Percentiles rank a stretch among this genome's conserved stretches.
These are phyloP conservation scores for Rubroboletus pulcherrimus DNA, from an alignment of 768 basidiomycete species.

Conservation along the genomic window DNA sequence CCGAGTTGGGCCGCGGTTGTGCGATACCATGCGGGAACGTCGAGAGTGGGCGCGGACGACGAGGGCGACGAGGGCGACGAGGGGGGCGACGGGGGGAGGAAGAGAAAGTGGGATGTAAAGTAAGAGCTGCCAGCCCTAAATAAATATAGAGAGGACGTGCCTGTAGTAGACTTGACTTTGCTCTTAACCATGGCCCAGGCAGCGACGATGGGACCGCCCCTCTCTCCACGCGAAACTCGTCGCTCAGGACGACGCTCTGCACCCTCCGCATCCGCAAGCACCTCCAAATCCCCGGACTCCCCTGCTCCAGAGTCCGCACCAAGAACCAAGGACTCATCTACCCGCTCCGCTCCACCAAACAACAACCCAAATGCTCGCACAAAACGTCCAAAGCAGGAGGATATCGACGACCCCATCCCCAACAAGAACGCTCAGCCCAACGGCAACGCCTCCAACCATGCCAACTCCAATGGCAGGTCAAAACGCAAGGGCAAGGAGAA, in stretches of 20 bases:
- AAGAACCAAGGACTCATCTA: constrained; percentile 41
- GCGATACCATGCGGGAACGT: not conserved
- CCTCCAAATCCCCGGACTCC: constrained; percentile 73
- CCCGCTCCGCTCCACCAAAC: constrained; percentile 37
- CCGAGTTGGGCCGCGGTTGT: not conserved
- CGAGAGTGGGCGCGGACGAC: not conserved
- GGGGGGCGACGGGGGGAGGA: not conserved
- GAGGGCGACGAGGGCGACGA: not conserved
- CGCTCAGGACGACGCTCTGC: constrained; percentile 73
- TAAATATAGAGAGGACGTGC: constrained; percentile 22
- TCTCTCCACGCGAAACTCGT: constrained; percentile 72
- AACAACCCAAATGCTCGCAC: constrained; percentile 39
- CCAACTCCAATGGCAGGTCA: constrained; percentile 36
- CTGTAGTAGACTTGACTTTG: constrained; percentile 6
- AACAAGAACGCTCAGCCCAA: constrained; percentile 43
- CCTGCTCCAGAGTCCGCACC: constrained; percentile 45
- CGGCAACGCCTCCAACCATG: constrained; percentile 28
- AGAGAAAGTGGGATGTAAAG: constrained; percentile 7
- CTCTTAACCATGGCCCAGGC: constrained; percentile 53
- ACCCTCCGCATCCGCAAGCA: constrained; percentile 61
- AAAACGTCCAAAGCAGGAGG: constrained; percentile 73
- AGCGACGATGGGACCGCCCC: constrained; percentile 71
- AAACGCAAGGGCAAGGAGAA: constrained; percentile 70
- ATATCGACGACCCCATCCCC: constrained; percentile 54
- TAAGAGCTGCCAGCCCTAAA: constrained; percentile 35